These are phyloP conservation scores for Phaffia tasmanica DNA, from an alignment of 768 basidiomycete genomes.

Conservation along the genomic window DNA sequence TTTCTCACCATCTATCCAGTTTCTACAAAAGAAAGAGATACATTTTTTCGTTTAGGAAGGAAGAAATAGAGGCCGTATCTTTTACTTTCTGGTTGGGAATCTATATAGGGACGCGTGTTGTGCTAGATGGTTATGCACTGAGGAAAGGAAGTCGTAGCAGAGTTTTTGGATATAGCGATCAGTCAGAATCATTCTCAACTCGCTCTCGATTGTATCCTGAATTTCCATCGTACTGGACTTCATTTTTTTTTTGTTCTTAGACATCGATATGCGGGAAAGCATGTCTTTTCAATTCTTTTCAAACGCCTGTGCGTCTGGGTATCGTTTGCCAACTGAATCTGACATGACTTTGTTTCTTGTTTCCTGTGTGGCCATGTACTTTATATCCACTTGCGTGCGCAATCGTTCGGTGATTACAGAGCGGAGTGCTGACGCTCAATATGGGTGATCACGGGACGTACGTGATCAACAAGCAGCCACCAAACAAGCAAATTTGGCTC, in stretches of 20 bases:
- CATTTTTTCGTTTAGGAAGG: no score
- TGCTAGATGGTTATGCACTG: not conserved
- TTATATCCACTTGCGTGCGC: not conserved
- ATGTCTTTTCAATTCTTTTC: not conserved
- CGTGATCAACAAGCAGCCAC: slow-evolving; percentile 94
- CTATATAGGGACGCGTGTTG: not conserved
- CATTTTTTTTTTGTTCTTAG: not conserved
- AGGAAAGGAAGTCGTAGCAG: not conserved
- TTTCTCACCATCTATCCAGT: not conserved
- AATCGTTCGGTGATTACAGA: slow-evolving; percentile 43
- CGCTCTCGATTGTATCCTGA: not conserved
- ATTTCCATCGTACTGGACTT: not conserved
- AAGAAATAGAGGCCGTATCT: not conserved
- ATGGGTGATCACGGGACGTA: slow-evolving; percentile 69
- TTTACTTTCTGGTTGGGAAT: not conserved
- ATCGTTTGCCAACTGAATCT: not conserved
- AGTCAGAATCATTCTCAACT: no score
- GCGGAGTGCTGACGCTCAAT: slow-evolving; percentile 76
- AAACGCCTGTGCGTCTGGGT: not conserved
- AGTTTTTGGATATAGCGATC: no score
- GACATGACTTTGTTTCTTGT: not conserved
- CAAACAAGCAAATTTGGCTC: slow-evolving; percentile 94
- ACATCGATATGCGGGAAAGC: slow-evolving; percentile 19
- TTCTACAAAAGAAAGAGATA: no score
- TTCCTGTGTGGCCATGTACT: not conserved